Base-by-base conservation (phyloP, 371 early-diverging fungal species). In the Mycotypha africana region DNA sequence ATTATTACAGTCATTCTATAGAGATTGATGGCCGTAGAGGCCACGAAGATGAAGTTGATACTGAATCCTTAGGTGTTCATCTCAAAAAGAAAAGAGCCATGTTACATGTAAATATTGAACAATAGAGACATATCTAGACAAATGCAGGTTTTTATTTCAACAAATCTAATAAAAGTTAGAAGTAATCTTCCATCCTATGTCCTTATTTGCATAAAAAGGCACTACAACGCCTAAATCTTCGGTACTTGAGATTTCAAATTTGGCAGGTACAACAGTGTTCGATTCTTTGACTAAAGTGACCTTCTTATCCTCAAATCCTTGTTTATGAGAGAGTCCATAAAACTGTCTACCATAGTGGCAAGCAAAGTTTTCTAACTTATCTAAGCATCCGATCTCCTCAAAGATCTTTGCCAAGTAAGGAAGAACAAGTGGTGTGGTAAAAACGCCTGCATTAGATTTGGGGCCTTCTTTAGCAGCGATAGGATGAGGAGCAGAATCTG, bases 401-500 rank as follows among this genome's bases (percentile, higher is more conserved):
- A 97, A 82, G 47, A 93, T 77, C 33, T 88, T 82, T 24, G 92
- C 95, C 25, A 95, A 73, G 58, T 93, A 92, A 19, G 86, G 91
- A 20, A 91, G 53, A 1, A 92, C 77, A 21, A 88, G 66, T 12
- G 93, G 91, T 0, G 88, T 85, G 4, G 94, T 95, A 54, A 89
- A 98, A 0, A 98, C 94, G 24, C 98, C 97, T n/a, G 91, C 93
- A 42, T 80, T 76, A 2, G 92, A 84, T 3, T 76, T 74, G 5
- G 86, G 79, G n/a, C 82, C 82, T 62, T 93, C 92, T 64, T 97
- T 97, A 39, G 79, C 67, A 47, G 82, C 72, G 15, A 85, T 79
- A 5, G 94, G 92, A 48, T 97, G 98, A 20, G 98, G 98, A 1
- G 98, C 97, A 10, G 95, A 95, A 56, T 97, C 98, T 14, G 93